Conservation (phyloP, 768 basidiomycete genomes). For the Neoboletus magnificus region DNA sequence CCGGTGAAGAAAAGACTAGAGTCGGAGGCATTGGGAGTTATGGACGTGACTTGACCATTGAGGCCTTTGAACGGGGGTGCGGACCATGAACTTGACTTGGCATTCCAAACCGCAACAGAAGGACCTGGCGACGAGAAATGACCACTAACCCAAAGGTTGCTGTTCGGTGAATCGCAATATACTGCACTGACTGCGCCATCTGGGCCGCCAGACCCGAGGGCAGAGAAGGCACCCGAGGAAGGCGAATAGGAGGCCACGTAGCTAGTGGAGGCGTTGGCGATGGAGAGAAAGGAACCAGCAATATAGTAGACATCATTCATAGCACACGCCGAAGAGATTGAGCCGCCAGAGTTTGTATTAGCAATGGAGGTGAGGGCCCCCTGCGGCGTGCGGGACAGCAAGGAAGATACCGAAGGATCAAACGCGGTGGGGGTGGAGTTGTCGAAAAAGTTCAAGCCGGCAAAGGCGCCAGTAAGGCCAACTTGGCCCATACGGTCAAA, state of each 20-base stretch:
- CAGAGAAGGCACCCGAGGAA: slow-evolving; percentile 52
- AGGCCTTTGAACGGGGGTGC: slow-evolving; percentile 81
- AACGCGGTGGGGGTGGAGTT: slow-evolving; percentile 53
- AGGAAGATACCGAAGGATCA: slow-evolving; percentile 68
- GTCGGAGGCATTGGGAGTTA: slow-evolving; percentile 67
- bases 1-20: slow-evolving; percentile 84
- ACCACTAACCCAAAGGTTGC: slow-evolving; percentile 78
- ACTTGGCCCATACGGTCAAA: slow-evolving; percentile 88
- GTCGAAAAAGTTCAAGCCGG: slow-evolving; percentile 78
- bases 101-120: slow-evolving; percentile 71
- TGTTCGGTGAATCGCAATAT: slow-evolving; percentile 67
- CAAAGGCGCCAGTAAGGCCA: slow-evolving; percentile 83
- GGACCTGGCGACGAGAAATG: slow-evolving; percentile 64
- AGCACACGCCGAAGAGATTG: slow-evolving; percentile 69
- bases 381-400: slow-evolving; percentile 60
- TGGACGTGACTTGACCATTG: slow-evolving; percentile 65
- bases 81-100: slow-evolving; percentile 64
- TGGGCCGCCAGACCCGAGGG: slow-evolving; percentile 66
- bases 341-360: slow-evolving; percentile 77
- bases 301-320: slow-evolving; percentile 71
- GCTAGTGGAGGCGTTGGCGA: slow-evolving; percentile 53
- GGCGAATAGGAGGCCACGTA: slow-evolving; percentile 79
- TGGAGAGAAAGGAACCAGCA: slow-evolving; percentile 78
- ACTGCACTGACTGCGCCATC: slow-evolving; percentile 71
- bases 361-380: slow-evolving; percentile 71